Evolutionary conservation across 176 grass and related monocot genomes (phyloP), one percentile per base, ranked within the genome.

Genomic region (Cenchrus purpureus): DNA sequence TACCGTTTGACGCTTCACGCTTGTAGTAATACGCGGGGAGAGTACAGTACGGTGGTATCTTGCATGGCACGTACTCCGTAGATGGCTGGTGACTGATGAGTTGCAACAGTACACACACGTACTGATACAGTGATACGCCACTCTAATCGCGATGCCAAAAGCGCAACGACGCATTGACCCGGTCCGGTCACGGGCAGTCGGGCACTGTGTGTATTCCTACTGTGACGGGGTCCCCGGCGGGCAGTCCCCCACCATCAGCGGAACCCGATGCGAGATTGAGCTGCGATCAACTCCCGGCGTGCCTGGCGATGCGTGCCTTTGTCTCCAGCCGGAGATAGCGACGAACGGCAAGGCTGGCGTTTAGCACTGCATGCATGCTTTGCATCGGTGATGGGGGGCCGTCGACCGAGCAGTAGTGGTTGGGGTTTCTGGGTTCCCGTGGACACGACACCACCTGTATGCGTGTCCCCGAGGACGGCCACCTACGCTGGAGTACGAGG

Each of bases 391-490:
- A 28, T 62, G 71, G 78, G 76, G 55, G 78, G 78, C 32, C 31
- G 65, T 50, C 28, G 61, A 46, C 45, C 45, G 45, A 46, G 45
- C 5, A 75, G 76, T 13, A 37, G 2, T 48, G 54, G 32, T 49
- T 65, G 28, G 62, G 52, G 68, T 65, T 65, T 59, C 42, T 56
- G 17, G 56, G 65, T 76, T 57, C 60, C 63, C 48, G 37, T 55
- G 65, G 46, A 64, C 64, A 56, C 64, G 55, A 71, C 79, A 46
- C 65, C 45, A 77, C 71, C 71, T 46, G 20, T 52, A 86, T 86
- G 40, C 29, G 22, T 43, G 57, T 78, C 37, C 51, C 25, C 37
- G 37, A 65, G 55, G 66, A 58, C 73, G 65, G 4, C 56, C 17
- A 46, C 6, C 19, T 13, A 7, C 10, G 8, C 7, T 3, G 25